phyloP scores from a whole-genome alignment of 1,284 basidiomycete genomes.

The Phellinidium pouzarii region DNA sequence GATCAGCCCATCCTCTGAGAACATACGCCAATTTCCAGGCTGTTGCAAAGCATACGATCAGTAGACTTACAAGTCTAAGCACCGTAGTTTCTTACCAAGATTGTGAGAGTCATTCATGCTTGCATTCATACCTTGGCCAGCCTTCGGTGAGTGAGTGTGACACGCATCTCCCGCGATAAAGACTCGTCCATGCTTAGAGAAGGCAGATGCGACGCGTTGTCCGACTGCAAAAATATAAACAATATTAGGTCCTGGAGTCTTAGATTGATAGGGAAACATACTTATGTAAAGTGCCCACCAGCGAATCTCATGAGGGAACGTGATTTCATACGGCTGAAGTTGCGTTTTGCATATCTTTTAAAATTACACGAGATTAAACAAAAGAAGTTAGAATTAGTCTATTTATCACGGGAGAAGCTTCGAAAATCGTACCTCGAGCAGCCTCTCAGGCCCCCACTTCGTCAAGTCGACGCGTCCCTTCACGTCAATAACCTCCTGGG shows the following conservation, averaged over 20 bases:
- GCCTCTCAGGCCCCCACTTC: conserved; percentile 35
- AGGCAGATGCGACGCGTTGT: conserved; percentile 69
- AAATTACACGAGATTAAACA: not conserved
- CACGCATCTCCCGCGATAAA: conserved; percentile 81
- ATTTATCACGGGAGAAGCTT: not conserved
- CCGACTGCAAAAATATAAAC: conserved; percentile 38
- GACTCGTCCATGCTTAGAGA: conserved; percentile 61
- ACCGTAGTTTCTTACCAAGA: conserved; percentile 37
- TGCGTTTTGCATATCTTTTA: conserved; percentile 32
- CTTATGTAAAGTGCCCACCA: conserved; percentile 80
- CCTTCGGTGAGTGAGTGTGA: conserved; percentile 81
- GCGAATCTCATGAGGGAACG: conserved; percentile 49
- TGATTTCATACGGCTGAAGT: conserved; percentile 64
- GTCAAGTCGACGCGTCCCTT: conserved; percentile 35
- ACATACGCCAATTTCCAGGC: conserved; percentile 77
- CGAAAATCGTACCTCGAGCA: conserved; percentile 24
- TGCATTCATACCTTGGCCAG: conserved; percentile 73
- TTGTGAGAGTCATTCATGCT: conserved; percentile 84
- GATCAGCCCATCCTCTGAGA: conserved; percentile 60
- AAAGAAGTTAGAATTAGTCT: not conserved
- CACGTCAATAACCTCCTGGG: conserved; percentile 28
- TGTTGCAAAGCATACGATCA: conserved; percentile 21
- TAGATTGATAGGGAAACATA: conserved; percentile 21
- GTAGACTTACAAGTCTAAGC: not conserved
- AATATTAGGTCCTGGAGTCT: not conserved